Base-by-base conservation (phyloP, 2,329 filamentous ascomycete genomes). In the Diaporthe ilicicola region DNA sequence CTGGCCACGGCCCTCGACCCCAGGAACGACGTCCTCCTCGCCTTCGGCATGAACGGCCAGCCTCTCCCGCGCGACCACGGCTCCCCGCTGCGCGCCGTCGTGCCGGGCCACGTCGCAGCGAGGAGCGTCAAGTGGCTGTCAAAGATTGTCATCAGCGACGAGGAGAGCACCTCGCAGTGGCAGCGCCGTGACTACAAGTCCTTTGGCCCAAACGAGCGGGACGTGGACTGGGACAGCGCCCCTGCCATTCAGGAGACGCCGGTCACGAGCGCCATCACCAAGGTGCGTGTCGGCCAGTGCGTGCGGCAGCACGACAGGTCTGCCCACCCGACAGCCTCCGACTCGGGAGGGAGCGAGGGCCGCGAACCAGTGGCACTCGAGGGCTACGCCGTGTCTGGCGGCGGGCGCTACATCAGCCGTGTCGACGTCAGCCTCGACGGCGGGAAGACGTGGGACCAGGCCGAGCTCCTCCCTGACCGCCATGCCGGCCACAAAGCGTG, bases 71-170 rank as follows among this genome's bases (percentile, higher is more conserved):
- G 84, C 1, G 90, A 92, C 71, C 91, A 93, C 74, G 91, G 91
- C 0, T 92, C 86, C 74, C 91, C 91, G 0, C 79, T 92, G 17
- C 84, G 90, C 1, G 86, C 87, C 0, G 82, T 92, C 3, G 88
- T 92, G 0, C 89, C 91, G 0, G 91, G 91, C 0, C 87, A 89
- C 64, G 90, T 92, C 2, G 91, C 90, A 0, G 91, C 90, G 1
- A 85, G 91, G 1, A 90, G 88, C 7, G 90, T 92, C 74, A 93
- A 93, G 76, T 93, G 91, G 91, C 81, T 93, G 2, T 89, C 85
- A 72, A 87, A 87, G 54, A 89, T 93, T 67, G 85, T 88, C 0
- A 82, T 93, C 1, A 88, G 89, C 48, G 89, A 90, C 69, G 91
- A 93, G 73, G 91, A 93, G 78, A 91, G 89, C 74, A 80, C 85